Base-by-base conservation (phyloP, 176 grass and related monocot species). In the Hordeum marinum region DNA sequence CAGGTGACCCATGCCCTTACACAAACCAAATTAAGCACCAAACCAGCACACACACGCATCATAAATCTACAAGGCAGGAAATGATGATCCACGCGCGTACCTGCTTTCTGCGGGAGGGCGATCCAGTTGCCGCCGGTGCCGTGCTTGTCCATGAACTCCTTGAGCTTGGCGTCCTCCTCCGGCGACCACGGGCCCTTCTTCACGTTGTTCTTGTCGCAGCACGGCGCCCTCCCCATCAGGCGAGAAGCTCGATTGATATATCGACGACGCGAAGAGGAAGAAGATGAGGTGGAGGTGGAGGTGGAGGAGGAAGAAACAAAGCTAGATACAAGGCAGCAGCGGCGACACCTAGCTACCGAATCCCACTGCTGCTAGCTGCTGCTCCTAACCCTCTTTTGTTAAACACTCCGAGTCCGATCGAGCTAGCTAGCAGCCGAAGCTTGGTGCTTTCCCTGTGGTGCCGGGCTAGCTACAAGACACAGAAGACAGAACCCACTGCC, bases 71-170 rank as follows among this genome's bases (percentile, higher is more conserved):
- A 26, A 73, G 43, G 8, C 25, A 52, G 6, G 7, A 18, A 48
- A 29, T 29, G 29, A 29, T 29, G 2, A 29, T 29, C 29, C 29
- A 29, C 29, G 29, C 29, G 29, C 29, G 29, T 29, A 74, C 95
- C 95, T 81, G 95, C 93, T 90, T 93, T 98, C 27, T 98, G 95
- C 75, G 95, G 95, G 40, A 98, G 93, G 37, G 93, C 85, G 61
- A 98, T 98, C 95, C 95, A 98, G 87, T 98, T 98, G 15, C 95
- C 95, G 59, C 91, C 95, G 32, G 93, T 95, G 45, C 95, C 95
- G 50, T 90, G 89, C 84, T 93, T 98, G 67, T 95, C 95, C 15
- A 98, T 95, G 87, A 95, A 98, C 78, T 93, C 91, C 72, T 95
- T 98, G 66, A 98, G 95, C 83, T 92, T 92, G 55, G 87, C 87